These are phyloP conservation scores for Syzygium aromaticum DNA, from an alignment of 345 rosid species.

Conservation along the genomic window DNA sequence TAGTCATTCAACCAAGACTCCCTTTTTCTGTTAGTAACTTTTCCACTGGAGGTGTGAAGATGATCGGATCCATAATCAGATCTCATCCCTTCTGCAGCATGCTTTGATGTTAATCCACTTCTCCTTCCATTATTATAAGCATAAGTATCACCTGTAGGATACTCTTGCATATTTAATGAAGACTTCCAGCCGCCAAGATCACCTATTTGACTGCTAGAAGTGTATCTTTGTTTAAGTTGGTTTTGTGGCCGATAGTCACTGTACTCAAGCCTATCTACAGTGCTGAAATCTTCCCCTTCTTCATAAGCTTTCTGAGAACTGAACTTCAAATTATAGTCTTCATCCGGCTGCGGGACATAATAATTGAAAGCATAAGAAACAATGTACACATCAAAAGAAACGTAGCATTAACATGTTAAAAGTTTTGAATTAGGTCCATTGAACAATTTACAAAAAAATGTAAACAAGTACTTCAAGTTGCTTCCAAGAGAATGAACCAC, in stretches of 20 bases:
- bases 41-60: constrained; percentile 21
- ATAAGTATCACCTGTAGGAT: constrained; percentile 31
- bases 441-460: background rate
- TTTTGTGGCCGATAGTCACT: constrained; percentile 25
- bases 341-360: constrained; percentile 36
- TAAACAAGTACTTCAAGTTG: background rate
- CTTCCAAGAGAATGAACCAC: background rate
- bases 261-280: constrained; percentile 30
- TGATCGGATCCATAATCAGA: constrained; percentile 23
- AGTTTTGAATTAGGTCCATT: background rate
- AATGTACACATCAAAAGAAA: background rate
- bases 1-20: constrained; percentile 21
- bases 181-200: constrained; percentile 25
- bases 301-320: constrained; percentile 26
- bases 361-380: constrained; percentile 1
- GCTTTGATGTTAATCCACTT: constrained; percentile 30
- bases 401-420: background rate
- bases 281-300: constrained; percentile 25
- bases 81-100: constrained; percentile 32
- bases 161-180: constrained; percentile 26
- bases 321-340: constrained; percentile 28
- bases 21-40: constrained; percentile 16
- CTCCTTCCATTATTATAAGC: constrained; percentile 19
- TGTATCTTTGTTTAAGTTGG: constrained; percentile 30
- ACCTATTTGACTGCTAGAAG: constrained; percentile 22